These are phyloP conservation scores for Claviceps quebecensis DNA, from an alignment of 2,329 filamentous ascomycete genomes.

Conservation along the genomic window DNA sequence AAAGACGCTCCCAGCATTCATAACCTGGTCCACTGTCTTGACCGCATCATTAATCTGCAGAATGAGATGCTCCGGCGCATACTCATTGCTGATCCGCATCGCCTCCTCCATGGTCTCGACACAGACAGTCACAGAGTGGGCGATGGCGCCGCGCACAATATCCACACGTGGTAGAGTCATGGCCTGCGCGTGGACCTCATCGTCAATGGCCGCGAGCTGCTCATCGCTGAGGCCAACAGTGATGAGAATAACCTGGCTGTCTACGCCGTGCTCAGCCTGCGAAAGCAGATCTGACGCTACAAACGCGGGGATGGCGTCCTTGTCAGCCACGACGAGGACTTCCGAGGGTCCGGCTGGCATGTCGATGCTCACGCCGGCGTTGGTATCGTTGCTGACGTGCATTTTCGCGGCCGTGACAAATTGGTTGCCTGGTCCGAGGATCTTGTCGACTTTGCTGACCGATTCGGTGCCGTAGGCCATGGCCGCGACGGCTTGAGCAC, in stretches of 20 bases:
- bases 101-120: slow-evolving; percentile 59
- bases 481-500: slow-evolving; percentile 87
- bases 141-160: slow-evolving; percentile 81
- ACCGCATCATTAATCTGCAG: slow-evolving; percentile 72
- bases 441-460: slow-evolving; percentile 95
- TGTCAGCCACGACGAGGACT: slow-evolving; percentile 89
- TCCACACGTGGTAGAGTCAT: slow-evolving; percentile 77
- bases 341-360: slow-evolving; percentile 97
- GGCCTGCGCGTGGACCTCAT: slow-evolving; percentile 80
- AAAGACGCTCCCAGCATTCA: slow-evolving; percentile 93
- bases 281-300: slow-evolving; percentile 89
- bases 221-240: slow-evolving; percentile 64
- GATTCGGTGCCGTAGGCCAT: slow-evolving; percentile 96
- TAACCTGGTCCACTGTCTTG: slow-evolving; percentile 59
- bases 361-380: slow-evolving; percentile 87
- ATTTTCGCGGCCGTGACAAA: slow-evolving; percentile 98
- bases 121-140: slow-evolving; percentile 77
- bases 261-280: slow-evolving; percentile 91
- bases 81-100: slow-evolving; percentile 75
- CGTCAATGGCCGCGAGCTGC: slow-evolving; percentile 70
- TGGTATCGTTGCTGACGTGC: slow-evolving; percentile 94
- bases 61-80: slow-evolving; percentile 93
- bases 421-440: slow-evolving; percentile 92
- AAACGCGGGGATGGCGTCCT: slow-evolving; percentile 77
- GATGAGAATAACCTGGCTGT: slow-evolving; percentile 88